Percentiles rank a stretch among this genome's conserved stretches.
Conservation (phyloP, 176 grass and related monocot genomes). For the Alloteropsis semialata region DNA sequence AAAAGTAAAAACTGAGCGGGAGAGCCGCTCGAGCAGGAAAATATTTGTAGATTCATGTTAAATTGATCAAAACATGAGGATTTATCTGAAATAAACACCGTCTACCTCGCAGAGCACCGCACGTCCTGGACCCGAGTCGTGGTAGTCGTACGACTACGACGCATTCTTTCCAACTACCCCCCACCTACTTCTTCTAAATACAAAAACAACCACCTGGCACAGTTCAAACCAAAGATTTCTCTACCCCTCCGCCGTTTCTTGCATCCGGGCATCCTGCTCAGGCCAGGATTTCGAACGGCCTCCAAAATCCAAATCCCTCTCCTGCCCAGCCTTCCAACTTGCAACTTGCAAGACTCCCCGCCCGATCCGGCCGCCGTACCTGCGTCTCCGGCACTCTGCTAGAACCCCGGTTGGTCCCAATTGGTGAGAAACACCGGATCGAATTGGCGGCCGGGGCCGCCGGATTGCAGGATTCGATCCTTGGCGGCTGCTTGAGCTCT, state of each 20-base stretch:
- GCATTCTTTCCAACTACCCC: constrained; percentile 24
- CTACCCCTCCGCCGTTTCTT: constrained; percentile 18
- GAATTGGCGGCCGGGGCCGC: background rate
- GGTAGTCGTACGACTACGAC: background rate
- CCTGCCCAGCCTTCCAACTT: background rate
- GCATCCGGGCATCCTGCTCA: constrained; percentile 17
- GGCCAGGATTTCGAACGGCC: constrained; percentile 14
- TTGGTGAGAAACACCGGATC: background rate
- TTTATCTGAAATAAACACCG: background rate
- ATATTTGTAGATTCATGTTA: background rate
- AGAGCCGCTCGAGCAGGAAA: background rate
- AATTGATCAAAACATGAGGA: background rate
- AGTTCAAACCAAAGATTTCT: constrained; percentile 37
- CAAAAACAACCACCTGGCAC: background rate
- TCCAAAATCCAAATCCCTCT: background rate
- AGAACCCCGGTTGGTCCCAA: background rate
- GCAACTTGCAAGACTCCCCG: background rate
- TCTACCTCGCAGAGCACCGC: background rate
- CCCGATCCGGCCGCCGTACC: background rate
- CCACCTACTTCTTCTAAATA: constrained; percentile 27
- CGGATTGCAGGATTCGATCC: background rate
- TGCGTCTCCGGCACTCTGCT: background rate
- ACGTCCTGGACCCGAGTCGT: background rate
- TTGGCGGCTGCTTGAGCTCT: constrained; percentile 22
- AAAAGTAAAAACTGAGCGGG: background rate